These are phyloP conservation scores for Aspergillus indologenus DNA, from an alignment of 495 filamentous ascomycete species.

Conservation along the genomic window DNA sequence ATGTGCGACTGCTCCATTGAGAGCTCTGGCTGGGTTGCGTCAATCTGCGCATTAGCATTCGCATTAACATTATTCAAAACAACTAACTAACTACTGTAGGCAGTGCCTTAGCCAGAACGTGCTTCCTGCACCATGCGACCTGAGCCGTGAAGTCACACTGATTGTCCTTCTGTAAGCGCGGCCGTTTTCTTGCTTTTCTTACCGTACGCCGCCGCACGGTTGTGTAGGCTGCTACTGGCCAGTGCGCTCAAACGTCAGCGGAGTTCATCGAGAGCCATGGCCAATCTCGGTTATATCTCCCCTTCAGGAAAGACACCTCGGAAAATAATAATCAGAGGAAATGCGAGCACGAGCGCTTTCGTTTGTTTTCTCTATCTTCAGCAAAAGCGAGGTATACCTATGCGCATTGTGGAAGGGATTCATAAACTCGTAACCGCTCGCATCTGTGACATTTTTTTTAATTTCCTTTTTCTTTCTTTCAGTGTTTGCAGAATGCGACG, in stretches of 20 bases:
- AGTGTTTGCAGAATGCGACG: background rate
- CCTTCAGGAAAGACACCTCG: constrained; percentile 26
- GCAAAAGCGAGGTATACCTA: too few species aligned
- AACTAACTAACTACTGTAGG: background rate
- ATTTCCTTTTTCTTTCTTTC: background rate
- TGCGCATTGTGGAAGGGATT: too few species aligned
- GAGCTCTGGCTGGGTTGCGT: background rate
- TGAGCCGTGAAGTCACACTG: constrained; percentile 2
- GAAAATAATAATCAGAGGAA: background rate
- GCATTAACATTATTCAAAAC: too few species aligned
- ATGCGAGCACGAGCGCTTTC: background rate
- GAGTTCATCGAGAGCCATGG: constrained; percentile 2
- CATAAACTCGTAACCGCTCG: background rate
- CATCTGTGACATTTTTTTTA: background rate
- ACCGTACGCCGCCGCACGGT: background rate
- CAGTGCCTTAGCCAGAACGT: background rate
- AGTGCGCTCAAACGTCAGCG: constrained; percentile 2
- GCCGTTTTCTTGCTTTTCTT: background rate
- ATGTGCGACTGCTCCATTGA: background rate
- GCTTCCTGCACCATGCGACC: constrained; percentile 3
- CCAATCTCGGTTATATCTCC: constrained; percentile 30
- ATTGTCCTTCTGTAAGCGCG: constrained; percentile 1
- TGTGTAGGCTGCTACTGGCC: background rate
- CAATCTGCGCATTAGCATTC: background rate
- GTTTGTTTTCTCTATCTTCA: background rate